A percentile compares a stretch with the other conserved stretches of the same genome.
These are phyloP conservation scores for Acer saccharum DNA, from an alignment of 345 rosid genomes.

Conservation along the genomic window DNA sequence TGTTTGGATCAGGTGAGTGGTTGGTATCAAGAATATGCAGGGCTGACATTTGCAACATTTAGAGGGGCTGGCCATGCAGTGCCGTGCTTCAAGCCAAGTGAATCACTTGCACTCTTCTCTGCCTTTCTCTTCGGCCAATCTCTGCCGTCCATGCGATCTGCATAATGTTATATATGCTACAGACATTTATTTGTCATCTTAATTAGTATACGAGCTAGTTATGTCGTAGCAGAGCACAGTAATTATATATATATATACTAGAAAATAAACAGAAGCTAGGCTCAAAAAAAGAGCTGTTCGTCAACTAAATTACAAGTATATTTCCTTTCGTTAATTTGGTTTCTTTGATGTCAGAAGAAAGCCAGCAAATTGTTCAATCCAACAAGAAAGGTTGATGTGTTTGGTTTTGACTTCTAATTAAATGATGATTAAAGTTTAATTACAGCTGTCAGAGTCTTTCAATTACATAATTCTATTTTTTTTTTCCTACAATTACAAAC, in stretches of 20 bases:
- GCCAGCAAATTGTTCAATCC: too few relatives aligned
- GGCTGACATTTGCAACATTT: conserved; percentile 84
- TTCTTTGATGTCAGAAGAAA: too few relatives aligned
- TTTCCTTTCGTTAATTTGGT: not conserved
- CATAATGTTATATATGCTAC: not conserved
- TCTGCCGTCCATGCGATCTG: conserved; percentile 38
- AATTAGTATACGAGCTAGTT: not conserved
- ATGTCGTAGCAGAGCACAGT: not conserved
- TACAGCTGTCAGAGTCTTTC: too few relatives aligned
- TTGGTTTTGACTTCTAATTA: too few relatives aligned
- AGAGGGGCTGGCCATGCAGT: conserved; percentile 99
- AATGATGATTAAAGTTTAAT: too few relatives aligned
- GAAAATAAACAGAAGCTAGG: not conserved
- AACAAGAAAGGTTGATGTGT: too few relatives aligned
- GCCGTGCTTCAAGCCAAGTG: conserved; percentile 76
- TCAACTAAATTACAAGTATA: not conserved
- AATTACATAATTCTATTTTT: too few relatives aligned
- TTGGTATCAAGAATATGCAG: conserved; percentile 89
- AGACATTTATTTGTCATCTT: not conserved
- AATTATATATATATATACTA: not conserved
- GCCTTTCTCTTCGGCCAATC: conserved; percentile 60
- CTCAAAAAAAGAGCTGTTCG: not conserved
- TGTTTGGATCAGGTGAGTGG: conserved; percentile 64
- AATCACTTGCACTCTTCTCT: conserved; percentile 69
- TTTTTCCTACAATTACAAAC: too few relatives aligned